Base-by-base conservation (phyloP, 805 yeast genomes). In the Blastobotrys terrestris region DNA sequence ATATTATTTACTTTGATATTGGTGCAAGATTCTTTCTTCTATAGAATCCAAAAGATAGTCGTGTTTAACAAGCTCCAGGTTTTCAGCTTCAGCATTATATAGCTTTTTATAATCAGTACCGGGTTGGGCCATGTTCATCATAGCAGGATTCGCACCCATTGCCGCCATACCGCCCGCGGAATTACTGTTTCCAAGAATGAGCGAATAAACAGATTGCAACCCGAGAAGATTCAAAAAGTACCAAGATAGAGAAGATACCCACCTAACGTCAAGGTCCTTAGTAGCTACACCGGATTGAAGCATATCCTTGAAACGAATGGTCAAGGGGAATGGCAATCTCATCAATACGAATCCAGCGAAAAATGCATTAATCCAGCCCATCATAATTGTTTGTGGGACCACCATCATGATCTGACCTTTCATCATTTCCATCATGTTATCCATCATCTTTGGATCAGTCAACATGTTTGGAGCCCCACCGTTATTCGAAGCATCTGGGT, bases 161-260 rank as follows among this genome's bases (percentile, higher is more conserved):
- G 61, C 67, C 43, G 60, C 61, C 48, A 63, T 55, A 3, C 64
- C 64, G 46, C 56, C 63, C 50, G 58, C 65, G 61, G 61, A 67
- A 57, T 67, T 67, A 39, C 55, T 55, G 31, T 55, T 80, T 11
- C 81, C 83, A 58, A 88, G 76, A 5, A 90, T 57, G 50, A 92
- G 75, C 40, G 86, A 77, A 66, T 84, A 85, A 1, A 94, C 83
- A 0, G 96, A 85, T 59, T 80, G 79, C 55, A 94, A 76, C 26
- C 98, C 98, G 49, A 91, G 68, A 55, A 89, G 79, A 52, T 89
- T 87, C 51, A 92, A 86, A 67, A 94, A 87, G 67, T 92, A 94
- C 98, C 98, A 94, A 3, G 97, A 89, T 18, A 94, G 85, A 2
- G 96, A 83, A 39, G 94, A 84, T 15, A 94, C 98, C 81, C 96